Evolutionary conservation across 805 yeast genomes (phyloP), one percentile per base, ranked within the genome.

Genomic region (Hanseniaspora thailandica): DNA sequence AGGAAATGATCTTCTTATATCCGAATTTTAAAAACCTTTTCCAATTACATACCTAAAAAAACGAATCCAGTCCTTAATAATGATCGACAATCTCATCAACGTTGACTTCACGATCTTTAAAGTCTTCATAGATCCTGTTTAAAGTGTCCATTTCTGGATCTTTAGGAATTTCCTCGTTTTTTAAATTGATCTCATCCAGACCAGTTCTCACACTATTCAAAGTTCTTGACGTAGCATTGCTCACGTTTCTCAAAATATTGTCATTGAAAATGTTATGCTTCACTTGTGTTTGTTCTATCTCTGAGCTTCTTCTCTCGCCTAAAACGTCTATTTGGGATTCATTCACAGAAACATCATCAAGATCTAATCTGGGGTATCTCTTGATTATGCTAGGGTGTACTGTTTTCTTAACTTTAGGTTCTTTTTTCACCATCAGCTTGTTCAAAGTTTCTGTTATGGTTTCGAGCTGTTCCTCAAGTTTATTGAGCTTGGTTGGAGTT

Each of bases 271-370:
- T 36, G 20, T 28, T 47, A 17, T 36, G 25, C 22, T 20, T 41
- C 22, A 41, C 26, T 33, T 25, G 44, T 5, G 31, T 38, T n/a
- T 47, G 25, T 39, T 40, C 31, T 5, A 9, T 22, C 17, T 19
- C 19, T 3, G 45, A 47, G 17, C 17, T 20, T 30, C 25, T 38
- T 23, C 39, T 39, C n/a, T 30, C 31, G 2, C 45, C 44, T 22
- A 48, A 31, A 17, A 48, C 36, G 17, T 48, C 47, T 13, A 48
- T 41, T 15, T 48, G 52, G 4, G 52, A 48, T 6, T 48, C 52
- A 48, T 48, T 45, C 4, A 48, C 19, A 2, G 52, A 48, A 4
- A 48, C 52, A 41, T 48, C 47, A 13, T 33, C 34, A 12, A 48
- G n/a, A 34, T 41, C 35, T 15, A 33, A 7, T 26, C 23, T 41